Evolutionary conservation across 1,284 basidiomycete genomes (phyloP), one percentile per base, ranked within the genome.

Genomic region (Leccinum colubrinum): DNA sequence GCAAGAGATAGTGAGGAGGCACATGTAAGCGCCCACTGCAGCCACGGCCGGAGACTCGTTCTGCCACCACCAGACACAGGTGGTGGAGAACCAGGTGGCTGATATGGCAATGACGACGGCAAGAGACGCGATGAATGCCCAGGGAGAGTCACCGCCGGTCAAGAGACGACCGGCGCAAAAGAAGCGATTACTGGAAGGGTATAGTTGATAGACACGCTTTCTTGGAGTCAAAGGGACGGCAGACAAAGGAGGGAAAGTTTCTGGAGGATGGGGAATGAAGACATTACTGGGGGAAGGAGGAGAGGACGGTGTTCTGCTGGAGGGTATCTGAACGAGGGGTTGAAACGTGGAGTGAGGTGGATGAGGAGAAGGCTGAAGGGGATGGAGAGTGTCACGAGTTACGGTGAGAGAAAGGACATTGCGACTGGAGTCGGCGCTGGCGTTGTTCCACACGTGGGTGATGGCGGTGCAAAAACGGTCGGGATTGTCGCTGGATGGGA

Each of bases 21-120:
- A 86, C 75, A 95, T 81, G 70, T 97, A 97, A 17, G 85, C 87
- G 46, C 87, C 88, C 27, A 90, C 78, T n/a, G 79, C 80, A 3
- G 91, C 85, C 12, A 93, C 85, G n/a, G 88, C 91, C 4, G 85
- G 88, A 64, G 86, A 86, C 66, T 87, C 81, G 69, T 93, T 81
- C 35, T 77, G 75, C 93, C 94, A 96, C 84, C 94, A 89, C 86
- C 91, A 95, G 20, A 90, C 87, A 62, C 88, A 88, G 3, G 93
- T 95, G 22, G 90, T 91, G 4, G 87, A 90, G 67, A 96, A 85
- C 91, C 91, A 97, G 7, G 88, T 76, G 0, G 88, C 92, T 2
- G 88, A 77, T 63, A 97, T 80, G 14, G 82, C 81, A 53, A 94
- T 73, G 50, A 91, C 76, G 17, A 95, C 61, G 4, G 77, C 71